These are phyloP conservation scores for Colletotrichum gloeosporioides DNA, from an alignment of 2,329 filamentous ascomycete genomes.

Conservation along the genomic window DNA sequence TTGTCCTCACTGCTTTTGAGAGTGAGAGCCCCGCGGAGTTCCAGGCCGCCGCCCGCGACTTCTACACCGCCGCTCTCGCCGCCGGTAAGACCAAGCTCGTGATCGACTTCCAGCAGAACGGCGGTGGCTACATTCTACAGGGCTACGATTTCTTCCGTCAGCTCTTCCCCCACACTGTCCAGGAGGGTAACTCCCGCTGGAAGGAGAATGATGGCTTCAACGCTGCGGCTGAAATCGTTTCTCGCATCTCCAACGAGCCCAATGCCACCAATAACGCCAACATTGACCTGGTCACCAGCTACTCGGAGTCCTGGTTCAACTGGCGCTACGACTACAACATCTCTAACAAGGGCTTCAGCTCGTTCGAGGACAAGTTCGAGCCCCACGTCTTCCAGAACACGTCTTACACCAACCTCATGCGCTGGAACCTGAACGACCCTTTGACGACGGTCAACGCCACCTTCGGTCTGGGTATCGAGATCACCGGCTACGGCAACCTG, in stretches of 20 bases:
- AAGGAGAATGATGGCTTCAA: conserved; percentile 45
- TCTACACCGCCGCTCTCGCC: conserved; percentile 37
- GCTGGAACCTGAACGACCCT: conserved; percentile 54
- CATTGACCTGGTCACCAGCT: conserved; percentile 32
- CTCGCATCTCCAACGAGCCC: conserved; percentile 46
- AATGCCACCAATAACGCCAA: conserved; percentile 51
- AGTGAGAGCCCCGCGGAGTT: conserved; percentile 34
- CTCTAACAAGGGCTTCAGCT: conserved; percentile 54
- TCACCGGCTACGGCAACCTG: conserved; percentile 55
- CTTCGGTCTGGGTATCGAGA: conserved; percentile 48
- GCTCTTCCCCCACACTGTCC: conserved; percentile 50
- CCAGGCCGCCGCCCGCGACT: conserved; percentile 36
- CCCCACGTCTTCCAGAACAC: conserved; percentile 50
- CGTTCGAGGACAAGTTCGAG: conserved; percentile 49
- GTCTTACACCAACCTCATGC: conserved; percentile 57
- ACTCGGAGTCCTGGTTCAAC: conserved; percentile 57
- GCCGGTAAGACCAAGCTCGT: conserved; percentile 65
- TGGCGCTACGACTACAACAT: conserved; percentile 55
- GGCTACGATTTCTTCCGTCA: conserved; percentile 65
- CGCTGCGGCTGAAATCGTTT: conserved; percentile 47
- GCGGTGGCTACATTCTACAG: conserved; percentile 61
- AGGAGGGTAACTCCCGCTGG: conserved; percentile 43
- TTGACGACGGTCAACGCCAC: conserved; percentile 45
- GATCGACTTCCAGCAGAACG: conserved; percentile 63
- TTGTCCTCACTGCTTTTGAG: conserved; percentile 30